Evolutionary conservation across 805 yeast genomes (phyloP), one percentile per base, ranked within the genome.

Genomic region (Lachancea nothofagi): DNA sequence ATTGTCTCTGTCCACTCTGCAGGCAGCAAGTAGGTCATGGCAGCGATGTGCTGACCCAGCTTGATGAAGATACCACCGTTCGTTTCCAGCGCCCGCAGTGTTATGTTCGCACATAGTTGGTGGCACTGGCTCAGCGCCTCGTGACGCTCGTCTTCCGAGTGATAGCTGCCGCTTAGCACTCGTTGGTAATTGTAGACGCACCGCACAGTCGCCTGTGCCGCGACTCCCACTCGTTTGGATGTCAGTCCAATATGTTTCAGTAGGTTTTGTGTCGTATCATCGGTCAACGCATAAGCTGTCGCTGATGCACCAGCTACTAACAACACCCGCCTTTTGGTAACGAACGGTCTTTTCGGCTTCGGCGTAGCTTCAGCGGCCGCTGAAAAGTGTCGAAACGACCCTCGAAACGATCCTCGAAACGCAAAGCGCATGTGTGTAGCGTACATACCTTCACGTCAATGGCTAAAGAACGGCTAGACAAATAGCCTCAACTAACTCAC

Each of bases 41-140:
- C 97, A 29, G 89, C 75, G 9, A 93, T 67, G 57, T 93, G 98
- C 59, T 93, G 98, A 9, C 99, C 98, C 31, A 93, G 66, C 61
- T 93, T 93, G 61, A 93, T 93, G 60, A 81, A 93, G 6, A 93
- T 72, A 1, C 98, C 98, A 13, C 96, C 97, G 55, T 93, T 93
- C 22, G 67, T 69, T 55, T 85, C 88, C 25, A 93, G 64, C 0
- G 97, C 96, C 30, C 66, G 62, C 41, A 86, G 67, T 0, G 98
- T 86, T 39, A 88, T 78, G 8, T 67, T 55, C 0, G 98, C 97
- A 34, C 96, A 88, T 41, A 67, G 66, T 42, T 67, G 59, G 57
- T 93, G 97, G 30, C 95, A 83, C 29, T 69, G 61, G 5, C 74
- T 61, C 36, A 90, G 61, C 1, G 80, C 90, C 3, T 54, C 48